Evolutionary conservation across 495 filamentous ascomycete species (phyloP).

Genomic region (Lasiosphaeriaceae sp.): DNA sequence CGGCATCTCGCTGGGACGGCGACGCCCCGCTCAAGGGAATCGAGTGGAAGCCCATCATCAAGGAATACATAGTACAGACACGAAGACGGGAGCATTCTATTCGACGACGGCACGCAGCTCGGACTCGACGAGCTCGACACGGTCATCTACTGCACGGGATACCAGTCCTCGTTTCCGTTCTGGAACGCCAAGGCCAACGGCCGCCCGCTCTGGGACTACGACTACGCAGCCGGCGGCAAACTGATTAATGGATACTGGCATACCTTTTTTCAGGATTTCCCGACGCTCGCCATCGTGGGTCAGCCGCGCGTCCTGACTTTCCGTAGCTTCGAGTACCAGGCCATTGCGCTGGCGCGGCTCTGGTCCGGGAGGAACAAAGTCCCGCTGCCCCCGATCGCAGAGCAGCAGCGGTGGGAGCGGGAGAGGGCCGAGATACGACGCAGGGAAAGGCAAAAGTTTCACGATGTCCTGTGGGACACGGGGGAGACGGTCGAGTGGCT

Average conservation of each 20-base stretch:
- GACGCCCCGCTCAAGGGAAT: slow-evolving; percentile 35
- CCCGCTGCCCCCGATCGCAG: slow-evolving; percentile 27
- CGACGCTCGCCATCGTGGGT: slow-evolving; percentile 41
- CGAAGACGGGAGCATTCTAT: slow-evolving; percentile 35
- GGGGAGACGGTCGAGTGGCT: slow-evolving; percentile 44
- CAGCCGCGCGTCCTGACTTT: slow-evolving; percentile 45
- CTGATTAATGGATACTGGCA: slow-evolving; percentile 38
- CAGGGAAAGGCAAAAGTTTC: slow-evolving; percentile 36
- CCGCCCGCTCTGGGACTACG: slow-evolving; percentile 40
- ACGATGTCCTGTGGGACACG: slow-evolving; percentile 45
- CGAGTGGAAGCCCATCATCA: slow-evolving; percentile 43
- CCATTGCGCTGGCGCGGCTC: slow-evolving; percentile 43
- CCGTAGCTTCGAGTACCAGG: slow-evolving; percentile 50
- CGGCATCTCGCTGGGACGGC: slow-evolving; percentile 44
- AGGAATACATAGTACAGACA: slow-evolving; percentile 34
- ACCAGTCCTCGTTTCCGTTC: slow-evolving; percentile 45
- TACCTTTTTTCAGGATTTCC: slow-evolving; percentile 40
- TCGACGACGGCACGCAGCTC: slow-evolving; percentile 38
- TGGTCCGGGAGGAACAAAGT: slow-evolving; percentile 32
- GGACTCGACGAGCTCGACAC: slow-evolving; percentile 38
- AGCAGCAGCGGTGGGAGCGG: slow-evolving; percentile 40
- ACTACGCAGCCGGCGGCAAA: slow-evolving; percentile 32
- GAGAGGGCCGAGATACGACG: slow-evolving; percentile 20
- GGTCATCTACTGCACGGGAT: slow-evolving; percentile 50
- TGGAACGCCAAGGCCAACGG: slow-evolving; percentile 43